Base-by-base conservation (phyloP, 306 rosid genomes). In the Vigna nakashimae region DNA sequence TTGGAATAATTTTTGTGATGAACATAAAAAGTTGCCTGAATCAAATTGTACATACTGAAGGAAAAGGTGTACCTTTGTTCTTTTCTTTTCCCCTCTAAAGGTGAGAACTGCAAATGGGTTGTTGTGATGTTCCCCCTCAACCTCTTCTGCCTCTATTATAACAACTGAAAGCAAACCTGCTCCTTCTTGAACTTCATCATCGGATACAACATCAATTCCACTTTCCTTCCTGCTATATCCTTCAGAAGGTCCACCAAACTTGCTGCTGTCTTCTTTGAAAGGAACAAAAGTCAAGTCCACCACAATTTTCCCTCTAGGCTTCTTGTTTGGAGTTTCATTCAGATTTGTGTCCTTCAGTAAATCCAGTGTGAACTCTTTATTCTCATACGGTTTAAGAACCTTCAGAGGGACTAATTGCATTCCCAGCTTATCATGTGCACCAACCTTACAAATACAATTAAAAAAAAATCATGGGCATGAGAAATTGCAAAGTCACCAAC, bases 331-430 rank as follows among this genome's bases (percentile, higher is more conserved):
- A 84, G 84, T 74, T 81, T 89, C 92, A 15, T 52, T 82, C 16
- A 80, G 11, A 67, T 89, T 87, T 48, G 91, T 86, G 71, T 92
- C 92, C 96, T 95, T 91, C 4, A 89, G 87, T 79, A 95, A 78
- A 82, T 95, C 92, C 53, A 95, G 90, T 42, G 73, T 81, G n/a
- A 91, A 83, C 74, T 89, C 91, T 79, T 84, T 86, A 28, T 80
- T 86, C 78, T 84, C 91, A 7, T 80, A 82, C 5, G 96, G 96
- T 15, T 84, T 84, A 30, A 95, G 90, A 65, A 86, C 77, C 62
- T 87, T 87, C 7, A 95, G 85, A 7, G 98, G 98, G 83, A 95
- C 79, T 58, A 92, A 51, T 77, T 91, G 98, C 98, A 92, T 89
- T 77, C 98, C 98, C 67, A 95, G 83, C 63, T 74, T 84, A 83